phyloP scores from a whole-genome alignment of 345 rosid species.

The Brassica juncea region DNA sequence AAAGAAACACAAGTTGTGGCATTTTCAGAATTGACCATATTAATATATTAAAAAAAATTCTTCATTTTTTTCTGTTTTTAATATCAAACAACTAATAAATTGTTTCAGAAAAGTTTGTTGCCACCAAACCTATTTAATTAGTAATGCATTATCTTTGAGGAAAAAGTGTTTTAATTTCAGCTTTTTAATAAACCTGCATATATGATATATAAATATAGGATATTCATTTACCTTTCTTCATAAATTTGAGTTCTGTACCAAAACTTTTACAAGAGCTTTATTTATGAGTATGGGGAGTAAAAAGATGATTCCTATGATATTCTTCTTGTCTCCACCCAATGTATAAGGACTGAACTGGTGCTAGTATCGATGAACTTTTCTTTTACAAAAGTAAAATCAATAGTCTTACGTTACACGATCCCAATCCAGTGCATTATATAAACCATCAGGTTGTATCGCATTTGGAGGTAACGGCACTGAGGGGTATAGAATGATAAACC shows the following conservation, averaged over 20 bases:
- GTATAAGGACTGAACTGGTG: slow-evolving; percentile 21
- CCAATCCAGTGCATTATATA: background rate
- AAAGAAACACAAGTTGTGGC: background rate
- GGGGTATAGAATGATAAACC: background rate
- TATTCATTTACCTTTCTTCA: background rate
- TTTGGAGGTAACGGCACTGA: background rate
- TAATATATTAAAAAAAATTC: background rate
- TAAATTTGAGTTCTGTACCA: background rate
- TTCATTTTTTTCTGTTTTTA: background rate
- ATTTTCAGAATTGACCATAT: background rate
- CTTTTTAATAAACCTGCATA: background rate
- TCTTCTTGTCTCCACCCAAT: slow-evolving; percentile 32
- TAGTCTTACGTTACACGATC: background rate
- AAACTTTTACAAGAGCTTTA: slow-evolving; percentile 11
- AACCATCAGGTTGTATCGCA: background rate
- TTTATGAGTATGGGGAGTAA: background rate
- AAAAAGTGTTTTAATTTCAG: background rate
- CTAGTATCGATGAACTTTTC: slow-evolving; percentile 24
- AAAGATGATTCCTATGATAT: slow-evolving; percentile 36
- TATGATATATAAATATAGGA: background rate
- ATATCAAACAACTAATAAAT: background rate
- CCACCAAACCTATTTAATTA: background rate
- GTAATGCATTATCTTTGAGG: background rate
- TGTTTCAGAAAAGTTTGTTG: background rate
- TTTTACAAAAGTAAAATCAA: slow-evolving; percentile 23